Evolutionary conservation across 2,329 filamentous ascomycete species (phyloP).

Genomic region (Corinectria fuckeliana): DNA sequence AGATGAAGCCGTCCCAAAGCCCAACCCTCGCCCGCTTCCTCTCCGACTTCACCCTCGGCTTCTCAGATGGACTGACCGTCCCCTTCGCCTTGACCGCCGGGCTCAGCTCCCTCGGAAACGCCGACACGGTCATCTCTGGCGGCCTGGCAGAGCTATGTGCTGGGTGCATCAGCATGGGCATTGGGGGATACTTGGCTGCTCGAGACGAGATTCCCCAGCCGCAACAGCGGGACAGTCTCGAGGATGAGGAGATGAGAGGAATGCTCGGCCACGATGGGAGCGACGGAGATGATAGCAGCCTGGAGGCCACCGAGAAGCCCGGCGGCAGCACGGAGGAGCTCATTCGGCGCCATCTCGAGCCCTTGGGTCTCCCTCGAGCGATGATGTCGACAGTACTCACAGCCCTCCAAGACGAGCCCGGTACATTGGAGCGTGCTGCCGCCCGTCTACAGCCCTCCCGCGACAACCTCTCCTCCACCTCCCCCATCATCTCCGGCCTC

Average conservation of each 20-base stretch:
- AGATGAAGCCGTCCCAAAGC: conserved; percentile 33
- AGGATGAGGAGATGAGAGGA: conserved; percentile 29
- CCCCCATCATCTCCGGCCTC: conserved; percentile 58
- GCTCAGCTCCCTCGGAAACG: conserved; percentile 65
- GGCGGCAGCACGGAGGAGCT: conserved; percentile 25
- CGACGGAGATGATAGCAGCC: conserved; percentile 3
- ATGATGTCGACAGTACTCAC: conserved; percentile 35
- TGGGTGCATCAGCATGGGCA: conserved; percentile 76
- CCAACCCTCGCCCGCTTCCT: conserved; percentile 52
- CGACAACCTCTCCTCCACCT: conserved; percentile 24
- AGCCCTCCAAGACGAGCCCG: conserved; percentile 38
- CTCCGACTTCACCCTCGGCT: conserved; percentile 73
- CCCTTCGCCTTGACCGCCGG: conserved; percentile 78
- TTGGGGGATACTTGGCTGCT: conserved; percentile 72
- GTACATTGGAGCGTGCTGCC: conserved; percentile 37
- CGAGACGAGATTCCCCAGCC: conserved; percentile 40
- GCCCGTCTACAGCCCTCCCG: conserved; percentile 26
- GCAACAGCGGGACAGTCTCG: not conserved
- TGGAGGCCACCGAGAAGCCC: conserved; percentile 14
- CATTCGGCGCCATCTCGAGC: conserved; percentile 43
- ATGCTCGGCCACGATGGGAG: conserved; percentile 38
- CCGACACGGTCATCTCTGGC: conserved; percentile 69
- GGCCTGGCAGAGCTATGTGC: conserved; percentile 75
- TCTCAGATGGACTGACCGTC: conserved; percentile 77
- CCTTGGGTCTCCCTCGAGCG: conserved; percentile 37